Evolutionary conservation across 23 red algal species (phyloP), one percentile per base, ranked within the genome.

Genomic region (Gracilaria gracilis): DNA sequence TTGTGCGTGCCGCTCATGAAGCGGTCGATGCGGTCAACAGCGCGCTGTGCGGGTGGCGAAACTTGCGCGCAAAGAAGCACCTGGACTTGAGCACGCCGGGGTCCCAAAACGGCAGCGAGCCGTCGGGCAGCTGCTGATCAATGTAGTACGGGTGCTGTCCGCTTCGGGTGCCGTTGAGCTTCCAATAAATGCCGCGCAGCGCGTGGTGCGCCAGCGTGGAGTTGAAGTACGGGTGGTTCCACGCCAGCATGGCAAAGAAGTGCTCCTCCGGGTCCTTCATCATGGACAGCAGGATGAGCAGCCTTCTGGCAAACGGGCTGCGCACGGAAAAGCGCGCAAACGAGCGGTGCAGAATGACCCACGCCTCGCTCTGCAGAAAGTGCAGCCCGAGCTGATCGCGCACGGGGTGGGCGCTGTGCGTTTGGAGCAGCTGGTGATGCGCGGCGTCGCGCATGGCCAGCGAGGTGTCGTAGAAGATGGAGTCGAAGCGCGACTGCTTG

Each of bases 41-140:
- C 23, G 86, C 53, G 57, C 84, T 87, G 27, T 95, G 72, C 16
- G 93, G 79, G 74, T 80, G 58, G 0, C 81, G 58, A 13, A 95
- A 90, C 71, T 95, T 95, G 39, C 93, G 87, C 29, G 93, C 86
- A 86, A 95, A 95, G 37, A 95, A 62, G 81, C 77, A 75, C 13
- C 67, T 55, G 4, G 87, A 90, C 13, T 47, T 58, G 61, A 75
- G 0, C 36, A 57, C 66, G 38, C 67, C 35, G 20, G 82, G 46
- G 64, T 75, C 50, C 79, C 81, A 84, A 76, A 93, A 93, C 32
- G 90, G 81, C 55, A 64, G 70, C 29, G 71, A 70, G 53, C 90
- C 79, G 49, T 86, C 49, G 25, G 32, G 12, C 11, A 70, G 42
- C 17, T 61, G 25, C 24, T 75, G 17, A 47, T 93, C 90, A 67